Evolutionary conservation across 345 rosid genomes (phyloP).

Genomic region (Eucalyptus fibrosa): DNA sequence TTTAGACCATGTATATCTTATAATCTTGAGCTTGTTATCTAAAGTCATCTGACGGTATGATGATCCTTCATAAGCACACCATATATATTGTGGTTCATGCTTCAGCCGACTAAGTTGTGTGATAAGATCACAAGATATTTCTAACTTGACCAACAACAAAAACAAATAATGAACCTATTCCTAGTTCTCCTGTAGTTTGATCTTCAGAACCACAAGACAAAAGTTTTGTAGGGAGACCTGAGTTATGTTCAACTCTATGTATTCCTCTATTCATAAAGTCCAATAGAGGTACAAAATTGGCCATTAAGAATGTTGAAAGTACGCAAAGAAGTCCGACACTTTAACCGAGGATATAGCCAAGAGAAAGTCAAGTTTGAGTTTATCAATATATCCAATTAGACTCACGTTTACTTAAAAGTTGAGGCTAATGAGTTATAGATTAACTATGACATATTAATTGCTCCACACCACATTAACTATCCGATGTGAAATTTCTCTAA

Average conservation of each 20-base stretch:
- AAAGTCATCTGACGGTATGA: background rate
- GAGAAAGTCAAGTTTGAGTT: too few relatives aligned
- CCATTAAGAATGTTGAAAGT: background rate
- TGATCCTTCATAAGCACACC: too few relatives aligned
- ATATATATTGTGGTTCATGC: background rate
- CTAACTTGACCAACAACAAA: background rate
- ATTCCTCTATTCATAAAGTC: background rate
- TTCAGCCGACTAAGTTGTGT: background rate
- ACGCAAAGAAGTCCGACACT: rapidly evolving
- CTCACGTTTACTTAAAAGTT: too few relatives aligned
- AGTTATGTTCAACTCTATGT: background rate
- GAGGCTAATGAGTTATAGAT: too few relatives aligned
- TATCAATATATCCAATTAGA: too few relatives aligned
- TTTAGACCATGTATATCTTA: background rate
- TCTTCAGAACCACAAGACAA: too few relatives aligned
- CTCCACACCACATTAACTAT: too few relatives aligned
- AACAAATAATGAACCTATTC: too few relatives aligned
- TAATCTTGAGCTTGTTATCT: background rate
- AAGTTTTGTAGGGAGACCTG: background rate
- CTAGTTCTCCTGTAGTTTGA: too few relatives aligned
- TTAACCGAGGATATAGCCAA: too few relatives aligned
- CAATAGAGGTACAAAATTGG: background rate
- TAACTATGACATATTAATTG: too few relatives aligned
- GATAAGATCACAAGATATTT: background rate
- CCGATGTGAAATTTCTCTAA: too few relatives aligned